Evolutionary conservation across 2,329 filamentous ascomycete genomes (phyloP), one percentile per base, ranked within the genome.

Genomic region (Grosmannia serpens): DNA sequence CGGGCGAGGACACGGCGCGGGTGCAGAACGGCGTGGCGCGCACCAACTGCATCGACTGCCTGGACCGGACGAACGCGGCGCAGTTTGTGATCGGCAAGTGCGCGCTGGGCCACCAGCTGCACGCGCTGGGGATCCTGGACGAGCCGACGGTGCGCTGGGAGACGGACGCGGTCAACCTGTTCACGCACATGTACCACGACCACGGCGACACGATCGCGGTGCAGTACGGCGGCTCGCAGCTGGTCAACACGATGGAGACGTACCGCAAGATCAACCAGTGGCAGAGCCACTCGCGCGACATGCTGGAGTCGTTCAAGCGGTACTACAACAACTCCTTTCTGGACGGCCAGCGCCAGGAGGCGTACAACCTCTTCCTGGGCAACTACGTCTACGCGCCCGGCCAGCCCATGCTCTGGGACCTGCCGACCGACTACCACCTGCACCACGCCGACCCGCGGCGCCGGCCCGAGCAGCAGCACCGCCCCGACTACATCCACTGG

Each of bases 191-290:
- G 92, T 96, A 91, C 74, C 91, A 97, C 70, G 91, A 95, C 65
- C 94, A 99, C 68, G 94, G 94, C 59, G 94, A 99, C 70, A 96
- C 91, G 4, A 97, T 99, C 67, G 94, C 94, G 1, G 88, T 97
- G 57, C 94, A 99, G 70, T 99, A 99, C 66, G 94, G 94, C 59
- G 94, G 94, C 11, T 97, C 91, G 2, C 94, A 99, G 71, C 81
- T 99, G 0, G 94, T 99, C 66, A 99, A 99, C 70, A 99, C 94
- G 0, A 97, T 99, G 91, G 91, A 95, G 64, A 99, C 94, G 5
- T 99, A 99, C 70, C 88, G 94, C 59, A 97, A 97, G 73, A 95
- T 96, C 70, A 97, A 97, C 65, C 92, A 97, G 70, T 99, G 94
- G 94, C 95, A 91, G 27, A 96, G 90, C 66, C 91, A 96, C 70